Conservation (phyloP, 208 protist species). For the Endotrypanum monterogeii region DNA sequence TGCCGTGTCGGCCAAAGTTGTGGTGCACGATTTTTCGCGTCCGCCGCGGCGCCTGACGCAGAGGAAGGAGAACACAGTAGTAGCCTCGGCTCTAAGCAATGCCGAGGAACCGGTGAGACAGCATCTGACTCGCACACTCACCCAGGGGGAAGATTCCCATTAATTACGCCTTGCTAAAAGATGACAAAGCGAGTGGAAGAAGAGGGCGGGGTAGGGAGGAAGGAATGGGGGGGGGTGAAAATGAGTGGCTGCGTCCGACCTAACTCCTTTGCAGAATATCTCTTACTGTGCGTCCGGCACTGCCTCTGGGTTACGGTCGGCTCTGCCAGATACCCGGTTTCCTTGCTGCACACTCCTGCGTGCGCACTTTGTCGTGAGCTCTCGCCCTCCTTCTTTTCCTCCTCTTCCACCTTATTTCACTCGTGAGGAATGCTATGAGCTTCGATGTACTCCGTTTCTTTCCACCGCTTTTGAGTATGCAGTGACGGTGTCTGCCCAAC, state of each 20-base stretch:
- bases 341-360: neutral
- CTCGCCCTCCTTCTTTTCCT: neutral
- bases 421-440: neutral
- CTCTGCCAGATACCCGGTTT: neutral
- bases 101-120: neutral
- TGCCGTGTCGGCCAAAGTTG: conserved; percentile 16
- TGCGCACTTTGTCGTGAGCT: neutral
- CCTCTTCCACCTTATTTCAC: neutral
- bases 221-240: too few species aligned
- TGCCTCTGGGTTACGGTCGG: neutral
- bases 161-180: neutral
- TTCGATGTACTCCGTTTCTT: neutral
- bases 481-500: neutral
- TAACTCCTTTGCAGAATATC: neutral
- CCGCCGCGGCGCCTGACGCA: conserved; percentile 17
- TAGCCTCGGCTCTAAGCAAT: neutral
- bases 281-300: neutral
- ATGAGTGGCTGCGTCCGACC: too few species aligned
- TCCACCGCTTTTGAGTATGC: neutral
- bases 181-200: neutral
- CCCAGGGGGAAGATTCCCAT: neutral
- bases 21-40: conserved; percentile 38
- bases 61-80: neutral
- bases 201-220: too few species aligned
- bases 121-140: neutral